Evolutionary conservation across 352 stramenopile species (phyloP).

Genomic region (Phytophthora agathidicida): DNA sequence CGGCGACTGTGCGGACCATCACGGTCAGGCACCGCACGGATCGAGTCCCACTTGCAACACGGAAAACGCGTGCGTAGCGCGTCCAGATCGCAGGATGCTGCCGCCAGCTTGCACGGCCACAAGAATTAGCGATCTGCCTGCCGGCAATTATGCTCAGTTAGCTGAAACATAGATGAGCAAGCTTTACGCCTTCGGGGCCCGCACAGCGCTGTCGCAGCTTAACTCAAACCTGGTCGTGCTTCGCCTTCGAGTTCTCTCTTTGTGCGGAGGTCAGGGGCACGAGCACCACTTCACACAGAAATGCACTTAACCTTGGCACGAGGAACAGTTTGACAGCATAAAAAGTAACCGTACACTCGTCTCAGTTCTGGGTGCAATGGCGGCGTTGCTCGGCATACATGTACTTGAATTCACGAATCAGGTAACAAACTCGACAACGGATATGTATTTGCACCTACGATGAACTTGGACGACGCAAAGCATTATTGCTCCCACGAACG

Average conservation of each 20-base stretch:
- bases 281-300: neutral
- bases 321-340: too few relatives aligned
- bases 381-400: too few relatives aligned
- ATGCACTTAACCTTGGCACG: too few relatives aligned
- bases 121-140: too few relatives aligned
- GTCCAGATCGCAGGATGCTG: slow-evolving; percentile 1
- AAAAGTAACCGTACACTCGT: too few relatives aligned
- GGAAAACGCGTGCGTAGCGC: slow-evolving; percentile 25
- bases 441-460: too few relatives aligned
- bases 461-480: too few relatives aligned
- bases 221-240: slow-evolving; percentile 1
- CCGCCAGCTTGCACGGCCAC: slow-evolving; percentile 11
- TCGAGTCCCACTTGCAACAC: slow-evolving; percentile 23
- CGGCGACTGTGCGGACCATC: neutral
- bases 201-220: slow-evolving; percentile 6
- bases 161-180: neutral
- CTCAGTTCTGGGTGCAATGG: too few relatives aligned
- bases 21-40: neutral
- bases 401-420: too few relatives aligned
- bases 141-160: too few relatives aligned
- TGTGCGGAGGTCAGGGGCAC: neutral
- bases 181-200: neutral
- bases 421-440: too few relatives aligned
- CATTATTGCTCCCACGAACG: too few relatives aligned
- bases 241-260: slow-evolving; percentile 1